These are phyloP conservation scores for Hypoxylon sp. DNA, from an alignment of 2,329 filamentous ascomycete genomes.

Conservation along the genomic window DNA sequence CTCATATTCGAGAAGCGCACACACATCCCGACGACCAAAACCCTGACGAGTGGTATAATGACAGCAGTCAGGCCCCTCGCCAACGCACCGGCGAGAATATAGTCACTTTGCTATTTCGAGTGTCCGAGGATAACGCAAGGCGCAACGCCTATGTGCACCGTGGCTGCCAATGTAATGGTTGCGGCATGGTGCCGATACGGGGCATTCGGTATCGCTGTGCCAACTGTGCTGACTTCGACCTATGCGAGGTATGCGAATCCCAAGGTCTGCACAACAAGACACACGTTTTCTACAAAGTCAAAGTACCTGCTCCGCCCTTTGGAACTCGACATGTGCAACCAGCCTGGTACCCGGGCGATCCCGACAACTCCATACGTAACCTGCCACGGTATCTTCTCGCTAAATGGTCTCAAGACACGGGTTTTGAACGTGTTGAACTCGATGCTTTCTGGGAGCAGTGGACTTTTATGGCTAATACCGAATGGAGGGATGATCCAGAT, in stretches of 20 bases:
- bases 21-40: conserved; percentile 58
- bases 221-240: conserved; percentile 95
- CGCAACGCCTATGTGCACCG: conserved; percentile 92
- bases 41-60: conserved; percentile 69
- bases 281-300: conserved; percentile 97
- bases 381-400: conserved; percentile 78
- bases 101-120: conserved; percentile 87
- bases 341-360: conserved; percentile 91
- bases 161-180: conserved; percentile 92
- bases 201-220: conserved; percentile 94
- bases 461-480: conserved; percentile 89
- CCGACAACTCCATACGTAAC: conserved; percentile 76
- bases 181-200: conserved; percentile 88
- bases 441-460: conserved; percentile 98
- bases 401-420: conserved; percentile 78
- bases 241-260: conserved; percentile 94
- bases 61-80: conserved; percentile 58
- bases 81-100: conserved; percentile 81
- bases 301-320: conserved; percentile 88
- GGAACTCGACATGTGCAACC: conserved; percentile 84
- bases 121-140: conserved; percentile 92
- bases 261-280: conserved; percentile 85
- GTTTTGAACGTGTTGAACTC: conserved; percentile 87
- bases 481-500: conserved; percentile 86
- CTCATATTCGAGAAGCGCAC: conserved; percentile 58